Conservation (phyloP, 345 rosid species). For the Murraya koenigii region DNA sequence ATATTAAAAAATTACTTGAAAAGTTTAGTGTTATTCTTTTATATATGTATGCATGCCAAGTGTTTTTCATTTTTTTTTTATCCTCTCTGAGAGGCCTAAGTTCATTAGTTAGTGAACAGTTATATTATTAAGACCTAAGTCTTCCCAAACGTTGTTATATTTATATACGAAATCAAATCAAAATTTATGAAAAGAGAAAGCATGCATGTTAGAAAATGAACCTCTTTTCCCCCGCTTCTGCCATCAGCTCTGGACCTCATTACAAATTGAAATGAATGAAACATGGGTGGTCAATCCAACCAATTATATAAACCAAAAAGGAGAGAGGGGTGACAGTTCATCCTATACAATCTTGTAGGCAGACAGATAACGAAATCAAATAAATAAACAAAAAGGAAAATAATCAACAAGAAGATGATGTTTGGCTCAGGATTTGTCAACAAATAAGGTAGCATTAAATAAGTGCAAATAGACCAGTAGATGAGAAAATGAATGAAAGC, state of each 20-base stretch:
- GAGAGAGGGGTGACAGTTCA: background rate
- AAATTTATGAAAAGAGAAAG: no score
- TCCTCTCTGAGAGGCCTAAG: no score
- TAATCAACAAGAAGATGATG: slow-evolving; percentile 1
- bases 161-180: no score
- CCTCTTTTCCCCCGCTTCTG: background rate
- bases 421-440: slow-evolving; percentile 28
- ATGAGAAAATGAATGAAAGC: slow-evolving; percentile 6
- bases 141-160: no score
- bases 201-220: no score
- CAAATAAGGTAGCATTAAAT: slow-evolving; percentile 18
- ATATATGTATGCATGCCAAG: no score
- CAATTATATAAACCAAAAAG: background rate
- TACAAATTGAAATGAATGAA: background rate
- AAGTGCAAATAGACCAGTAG: slow-evolving; percentile 18
- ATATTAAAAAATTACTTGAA: no score
- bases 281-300: background rate
- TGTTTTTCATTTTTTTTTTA: no score
- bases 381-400: background rate
- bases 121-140: no score
- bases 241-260: background rate
- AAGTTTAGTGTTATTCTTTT: no score
- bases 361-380: background rate
- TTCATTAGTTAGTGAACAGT: no score
- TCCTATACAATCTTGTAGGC: background rate